Percentiles rank a stretch among this genome's conserved stretches.
Evolutionary conservation across 768 basidiomycete genomes (phyloP).

Genomic region (Serendipita sp.): DNA sequence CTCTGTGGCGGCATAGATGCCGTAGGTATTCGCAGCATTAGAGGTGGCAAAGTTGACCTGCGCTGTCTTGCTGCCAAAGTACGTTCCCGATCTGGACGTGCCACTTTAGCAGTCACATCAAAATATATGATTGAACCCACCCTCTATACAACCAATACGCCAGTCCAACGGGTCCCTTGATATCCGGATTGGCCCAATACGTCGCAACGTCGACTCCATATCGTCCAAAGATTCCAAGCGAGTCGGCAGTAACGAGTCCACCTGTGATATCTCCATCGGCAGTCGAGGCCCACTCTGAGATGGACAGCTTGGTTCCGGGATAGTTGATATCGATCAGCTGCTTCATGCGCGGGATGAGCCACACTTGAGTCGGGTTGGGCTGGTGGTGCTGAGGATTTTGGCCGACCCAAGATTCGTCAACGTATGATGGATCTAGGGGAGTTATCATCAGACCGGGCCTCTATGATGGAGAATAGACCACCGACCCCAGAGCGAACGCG

Average conservation of each 20-base stretch:
- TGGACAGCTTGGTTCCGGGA: conserved; percentile 40
- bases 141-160: conserved; percentile 44
- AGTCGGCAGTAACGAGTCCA: conserved; percentile 35
- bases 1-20: conserved; percentile 32
- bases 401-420: conserved; percentile 41
- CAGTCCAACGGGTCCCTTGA: conserved; percentile 32
- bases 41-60: conserved; percentile 29
- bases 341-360: conserved; percentile 35
- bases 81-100: conserved; percentile 26
- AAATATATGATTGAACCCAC: conserved; percentile 17
- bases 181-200: conserved; percentile 35
- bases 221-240: conserved; percentile 35
- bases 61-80: conserved; percentile 30
- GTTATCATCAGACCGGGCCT: too few species aligned
- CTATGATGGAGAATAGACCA: neutral
- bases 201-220: conserved; percentile 36
- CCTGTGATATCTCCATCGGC: conserved; percentile 37
- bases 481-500: conserved; percentile 33
- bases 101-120: neutral
- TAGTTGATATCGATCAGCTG: conserved; percentile 32
- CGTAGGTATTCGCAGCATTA: conserved; percentile 25
- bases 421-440: conserved; percentile 24
- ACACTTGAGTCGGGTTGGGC: conserved; percentile 28
- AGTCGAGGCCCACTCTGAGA: conserved; percentile 36
- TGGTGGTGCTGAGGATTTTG: conserved; percentile 28